Evolutionary conservation across 306 rosid genomes (phyloP), one percentile per base, ranked within the genome.

Genomic region (Gillenia trifoliata): DNA sequence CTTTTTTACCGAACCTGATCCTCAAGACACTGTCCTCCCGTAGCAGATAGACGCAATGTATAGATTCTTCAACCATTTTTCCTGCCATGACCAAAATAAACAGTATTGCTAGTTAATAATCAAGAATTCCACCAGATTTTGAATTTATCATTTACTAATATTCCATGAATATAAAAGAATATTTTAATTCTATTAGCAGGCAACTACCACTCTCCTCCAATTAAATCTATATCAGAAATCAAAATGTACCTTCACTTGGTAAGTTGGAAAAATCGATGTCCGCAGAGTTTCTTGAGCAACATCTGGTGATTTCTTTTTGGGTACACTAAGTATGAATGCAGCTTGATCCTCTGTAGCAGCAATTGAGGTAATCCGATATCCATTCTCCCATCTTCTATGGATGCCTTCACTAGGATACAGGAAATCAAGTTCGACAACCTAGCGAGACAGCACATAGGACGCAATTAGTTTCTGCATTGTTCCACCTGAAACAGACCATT

Each of bases 321-420:
- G 86, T 38, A 65, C 78, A 79, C 86, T 83, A 31, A 83, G 86
- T 36, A 83, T 83, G 73, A 83, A 79, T 59, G 86, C 86, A 79
- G 86, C 86, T 72, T 83, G 86, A 76, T 83, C 86, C 34, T 77
- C 57, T 33, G 86, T 83, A 12, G 86, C 86, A 26, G 86, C 86
- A 20, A 72, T 72, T 28, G 86, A 79, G 75, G 86, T 83, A 49
- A 83, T 83, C 47, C 86, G 80, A 62, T 79, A 83, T 68, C 86
- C 86, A 34, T 52, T 68, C 59, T 83, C 86, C 86, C 86, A 83
- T 61, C 86, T 79, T 71, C 83, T 79, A 79, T 79, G 83, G 78
- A 83, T 83, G 28, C 86, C 86, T 79, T 83, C 86, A 47, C 86
- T 83, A 23, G 86, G 86, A 68, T 83, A 83, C 25, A 75, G 81